Percentiles rank a stretch among this genome's conserved stretches.
Conservation (phyloP, 176 grass and related monocot species). For the Panicum miliaceum region DNA sequence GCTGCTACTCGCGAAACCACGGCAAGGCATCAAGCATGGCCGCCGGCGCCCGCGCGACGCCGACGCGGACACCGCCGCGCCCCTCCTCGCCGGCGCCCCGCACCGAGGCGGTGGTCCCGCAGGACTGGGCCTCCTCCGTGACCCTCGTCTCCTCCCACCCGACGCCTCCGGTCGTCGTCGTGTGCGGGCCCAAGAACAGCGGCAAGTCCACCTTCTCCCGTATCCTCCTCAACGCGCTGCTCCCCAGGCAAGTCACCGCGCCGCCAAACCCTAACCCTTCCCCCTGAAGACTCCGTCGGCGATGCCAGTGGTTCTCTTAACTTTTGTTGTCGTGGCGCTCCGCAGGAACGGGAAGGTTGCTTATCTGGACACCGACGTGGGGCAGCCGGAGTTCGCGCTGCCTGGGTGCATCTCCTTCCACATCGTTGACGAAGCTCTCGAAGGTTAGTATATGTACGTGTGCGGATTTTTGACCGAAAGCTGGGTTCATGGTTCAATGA, state of each 20-base stretch:
- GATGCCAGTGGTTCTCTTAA: background rate
- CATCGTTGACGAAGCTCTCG: conserved; percentile 55
- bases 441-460: conserved; percentile 28
- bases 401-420: conserved; percentile 81
- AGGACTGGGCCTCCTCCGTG: conserved; percentile 47
- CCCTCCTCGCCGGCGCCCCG: conserved; percentile 19
- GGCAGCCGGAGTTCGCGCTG: conserved; percentile 82
- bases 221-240: conserved; percentile 74
- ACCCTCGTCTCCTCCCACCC: conserved; percentile 17
- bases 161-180: conserved; percentile 56
- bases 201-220: conserved; percentile 98
- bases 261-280: background rate
- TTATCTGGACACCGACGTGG: conserved; percentile 87
- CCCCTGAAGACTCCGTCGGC: background rate
- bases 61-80: conserved; percentile 20
- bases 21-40: conserved; percentile 3
- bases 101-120: conserved; percentile 50
- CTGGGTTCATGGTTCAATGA: background rate
- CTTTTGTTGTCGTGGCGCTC: background rate
- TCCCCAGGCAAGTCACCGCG: conserved; percentile 51
- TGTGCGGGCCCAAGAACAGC: conserved; percentile 89
- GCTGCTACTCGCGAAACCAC: background rate
- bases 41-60: conserved; percentile 8
- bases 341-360: conserved; percentile 62
- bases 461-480: background rate